These are phyloP conservation scores for Yarrowia divulgata DNA, from an alignment of 805 yeast genomes.

Conservation along the genomic window DNA sequence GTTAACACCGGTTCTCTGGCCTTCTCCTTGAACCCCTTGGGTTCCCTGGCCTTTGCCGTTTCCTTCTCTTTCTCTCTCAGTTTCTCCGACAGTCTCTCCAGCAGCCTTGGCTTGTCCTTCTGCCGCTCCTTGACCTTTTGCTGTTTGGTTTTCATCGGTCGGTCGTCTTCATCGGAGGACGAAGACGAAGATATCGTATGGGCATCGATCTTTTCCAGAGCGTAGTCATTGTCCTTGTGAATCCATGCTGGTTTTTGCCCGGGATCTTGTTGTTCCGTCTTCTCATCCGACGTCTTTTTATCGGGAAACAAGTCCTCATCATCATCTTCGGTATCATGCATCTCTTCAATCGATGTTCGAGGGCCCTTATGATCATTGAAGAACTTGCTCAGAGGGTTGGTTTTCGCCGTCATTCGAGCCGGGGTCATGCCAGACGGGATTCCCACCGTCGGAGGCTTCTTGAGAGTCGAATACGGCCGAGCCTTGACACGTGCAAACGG, in stretches of 20 bases:
- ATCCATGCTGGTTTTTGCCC: not conserved
- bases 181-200: not conserved
- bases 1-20: not conserved
- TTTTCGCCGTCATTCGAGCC: not conserved
- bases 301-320: slow-evolving; percentile 10
- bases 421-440: not conserved
- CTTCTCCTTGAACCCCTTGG: not conserved
- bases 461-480: not conserved
- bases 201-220: not conserved
- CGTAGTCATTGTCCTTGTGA: not conserved
- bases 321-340: not conserved
- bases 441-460: not conserved
- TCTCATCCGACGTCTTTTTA: not conserved
- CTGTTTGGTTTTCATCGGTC: not conserved
- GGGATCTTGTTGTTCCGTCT: no score
- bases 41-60: not conserved
- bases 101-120: not conserved
- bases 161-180: not conserved
- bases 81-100: not conserved
- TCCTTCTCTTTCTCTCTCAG: not conserved
- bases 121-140: not conserved
- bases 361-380: no score
- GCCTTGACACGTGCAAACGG: not conserved
- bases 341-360: not conserved
- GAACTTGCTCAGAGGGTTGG: no score